Conservation (phyloP, 257 asterid species). For the Eustoma russellianum region DNA sequence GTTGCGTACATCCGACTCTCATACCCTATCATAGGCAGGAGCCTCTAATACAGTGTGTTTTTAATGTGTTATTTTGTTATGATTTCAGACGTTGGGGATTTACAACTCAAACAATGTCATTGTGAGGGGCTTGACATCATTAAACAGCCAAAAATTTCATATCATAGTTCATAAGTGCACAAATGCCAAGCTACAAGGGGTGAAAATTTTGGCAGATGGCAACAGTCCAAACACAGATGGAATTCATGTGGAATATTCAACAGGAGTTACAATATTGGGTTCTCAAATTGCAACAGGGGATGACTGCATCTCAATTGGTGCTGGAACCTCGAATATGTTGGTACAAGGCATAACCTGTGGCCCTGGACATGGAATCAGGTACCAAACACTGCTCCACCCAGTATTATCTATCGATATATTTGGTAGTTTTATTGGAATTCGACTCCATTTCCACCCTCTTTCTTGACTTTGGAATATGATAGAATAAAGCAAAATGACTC, state of each 20-base stretch:
- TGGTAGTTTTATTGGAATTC: no score
- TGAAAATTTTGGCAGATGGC: constrained; percentile 38
- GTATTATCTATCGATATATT: neutral
- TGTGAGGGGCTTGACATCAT: constrained; percentile 37
- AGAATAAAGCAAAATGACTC: no score
- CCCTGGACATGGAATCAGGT: constrained; percentile 77
- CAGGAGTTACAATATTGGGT: constrained; percentile 30
- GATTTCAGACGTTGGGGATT: constrained; percentile 36
- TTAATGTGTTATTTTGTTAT: neutral
- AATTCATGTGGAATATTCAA: constrained; percentile 35
- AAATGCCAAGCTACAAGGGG: constrained; percentile 21
- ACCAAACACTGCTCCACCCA: no score
- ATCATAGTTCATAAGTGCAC: constrained; percentile 37
- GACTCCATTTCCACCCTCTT: no score
- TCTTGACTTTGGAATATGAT: no score
- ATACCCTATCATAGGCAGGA: no score
- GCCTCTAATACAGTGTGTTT: no score
- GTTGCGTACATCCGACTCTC: no score
- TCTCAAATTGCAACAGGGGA: constrained; percentile 48
- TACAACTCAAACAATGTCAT: constrained; percentile 39
- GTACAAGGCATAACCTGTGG: constrained; percentile 48
- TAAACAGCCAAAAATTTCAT: constrained; percentile 54
- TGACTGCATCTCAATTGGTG: constrained; percentile 61
- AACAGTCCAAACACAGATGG: constrained; percentile 68
- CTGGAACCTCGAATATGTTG: constrained; percentile 47